Conservation (phyloP, 225 moss, liverwort and hornwort genomes). For the Pleurozium schreberi region DNA sequence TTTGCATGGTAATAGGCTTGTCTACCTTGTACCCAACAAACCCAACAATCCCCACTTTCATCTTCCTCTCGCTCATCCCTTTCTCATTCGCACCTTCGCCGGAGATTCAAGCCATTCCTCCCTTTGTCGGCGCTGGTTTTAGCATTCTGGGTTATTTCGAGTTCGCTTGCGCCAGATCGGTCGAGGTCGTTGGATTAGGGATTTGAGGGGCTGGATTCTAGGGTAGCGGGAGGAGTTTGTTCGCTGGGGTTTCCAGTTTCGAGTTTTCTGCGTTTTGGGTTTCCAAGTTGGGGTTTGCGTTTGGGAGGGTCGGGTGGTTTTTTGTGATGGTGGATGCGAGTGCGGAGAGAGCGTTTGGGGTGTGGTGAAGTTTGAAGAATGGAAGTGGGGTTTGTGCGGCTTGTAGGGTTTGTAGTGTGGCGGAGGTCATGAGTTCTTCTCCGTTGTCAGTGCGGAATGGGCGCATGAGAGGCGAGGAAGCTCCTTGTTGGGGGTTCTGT, state of each 20-base stretch:
- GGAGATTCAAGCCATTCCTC: neutral
- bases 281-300: neutral
- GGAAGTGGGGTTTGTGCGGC: neutral
- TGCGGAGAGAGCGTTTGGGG: neutral
- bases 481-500: neutral
- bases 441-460: neutral
- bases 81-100: neutral
- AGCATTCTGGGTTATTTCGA: neutral
- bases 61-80: neutral
- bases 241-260: neutral
- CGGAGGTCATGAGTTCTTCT: slow-evolving; percentile 14
- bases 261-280: neutral
- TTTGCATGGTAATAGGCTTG: neutral
- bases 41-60: neutral
- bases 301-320: neutral
- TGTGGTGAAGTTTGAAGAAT: neutral
- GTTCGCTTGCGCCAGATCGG: neutral
- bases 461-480: neutral
- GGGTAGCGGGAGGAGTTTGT: neutral
- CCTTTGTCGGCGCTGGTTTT: neutral
- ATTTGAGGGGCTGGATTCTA: neutral
- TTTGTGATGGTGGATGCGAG: neutral
- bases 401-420: neutral
- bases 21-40: neutral
- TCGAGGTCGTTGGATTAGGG: neutral